Base-by-base conservation (phyloP, 371 early-diverging fungal genomes). In the Lichtheimia hyalospora region DNA sequence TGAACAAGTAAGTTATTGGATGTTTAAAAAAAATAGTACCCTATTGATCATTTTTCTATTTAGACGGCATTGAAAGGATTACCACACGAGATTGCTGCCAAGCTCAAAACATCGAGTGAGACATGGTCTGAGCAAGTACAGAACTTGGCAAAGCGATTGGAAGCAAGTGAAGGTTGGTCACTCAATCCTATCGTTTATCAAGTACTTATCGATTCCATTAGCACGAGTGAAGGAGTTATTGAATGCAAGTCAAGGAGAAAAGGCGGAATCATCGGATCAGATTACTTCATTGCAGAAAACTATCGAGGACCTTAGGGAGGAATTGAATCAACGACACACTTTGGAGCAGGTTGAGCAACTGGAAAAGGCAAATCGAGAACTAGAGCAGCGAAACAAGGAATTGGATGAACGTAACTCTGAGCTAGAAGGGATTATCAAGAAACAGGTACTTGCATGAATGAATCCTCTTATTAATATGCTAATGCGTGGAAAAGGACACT, bases 11-110 rank as follows among this genome's bases (percentile, higher is more conserved):
- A 67, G 54, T 15, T 16, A 34, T 5, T 5, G 34, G 2, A 42
- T 2, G 28, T 6, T n/a, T 49, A 15, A 39, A 3, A 20, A 2
- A 3, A 20, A 2, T 8, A 10, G 10, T 34, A 8, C 10, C 34
- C 2, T 34, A 10, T 2, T 34, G 10, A 34, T 34, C 6, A 8
- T 34, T 10, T 16, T 39, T 12, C 3, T 7, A 18, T 39, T 21
- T 52, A 75, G 72, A 57, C 58, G 13, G 18, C 66, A 7, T 34
- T 60, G 12, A 62, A 62, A 25, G 63, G 57, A 5, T 18, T 78
- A 28, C 69, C 81, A 15, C 58, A 71, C 49, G 76, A 76, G 49
- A 66, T 81, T 41, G 75, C 75, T n/a, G 62, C 64, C 2, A 74
- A 69, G 49, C 43, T 81, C 20, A 66, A 67, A 21, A 51, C 63